phyloP scores from a whole-genome alignment of 352 stramenopile genomes.

The Pythium sp. region DNA sequence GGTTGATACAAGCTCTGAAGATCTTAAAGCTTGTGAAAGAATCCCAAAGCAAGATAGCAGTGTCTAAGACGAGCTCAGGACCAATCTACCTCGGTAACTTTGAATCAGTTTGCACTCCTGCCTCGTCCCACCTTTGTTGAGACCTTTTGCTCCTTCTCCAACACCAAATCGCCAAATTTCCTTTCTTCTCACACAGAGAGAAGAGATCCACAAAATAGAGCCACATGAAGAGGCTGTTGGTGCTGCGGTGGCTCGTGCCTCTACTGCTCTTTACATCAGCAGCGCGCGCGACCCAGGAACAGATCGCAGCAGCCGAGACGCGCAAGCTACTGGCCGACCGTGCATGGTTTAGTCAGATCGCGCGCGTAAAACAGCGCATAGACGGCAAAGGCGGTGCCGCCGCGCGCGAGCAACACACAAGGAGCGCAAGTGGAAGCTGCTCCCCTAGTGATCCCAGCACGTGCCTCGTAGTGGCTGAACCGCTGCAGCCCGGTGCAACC shows the following conservation, averaged over 20 bases:
- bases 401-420: neutral
- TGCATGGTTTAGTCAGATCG: conserved; percentile 48
- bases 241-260: conserved; percentile 14
- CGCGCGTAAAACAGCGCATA: conserved; percentile 19
- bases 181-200: neutral
- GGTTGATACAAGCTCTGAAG: neutral
- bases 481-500: conserved; percentile 31
- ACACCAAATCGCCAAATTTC: neutral
- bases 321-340: conserved; percentile 41
- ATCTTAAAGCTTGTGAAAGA: neutral
- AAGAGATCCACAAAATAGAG: neutral
- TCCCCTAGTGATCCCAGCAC: conserved; percentile 14
- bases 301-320: conserved; percentile 14
- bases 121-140: neutral
- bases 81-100: neutral
- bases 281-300: conserved; percentile 6
- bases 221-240: conserved; percentile 8
- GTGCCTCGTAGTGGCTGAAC: conserved; percentile 34
- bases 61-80: neutral
- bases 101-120: neutral
- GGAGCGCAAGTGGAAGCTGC: neutral
- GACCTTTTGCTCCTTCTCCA: neutral
- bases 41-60: neutral
- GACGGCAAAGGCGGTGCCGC: neutral
- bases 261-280: conserved; percentile 9